Evolutionary conservation across 2,329 filamentous ascomycete species (phyloP).

Genomic region (Fusarium denticulatum): DNA sequence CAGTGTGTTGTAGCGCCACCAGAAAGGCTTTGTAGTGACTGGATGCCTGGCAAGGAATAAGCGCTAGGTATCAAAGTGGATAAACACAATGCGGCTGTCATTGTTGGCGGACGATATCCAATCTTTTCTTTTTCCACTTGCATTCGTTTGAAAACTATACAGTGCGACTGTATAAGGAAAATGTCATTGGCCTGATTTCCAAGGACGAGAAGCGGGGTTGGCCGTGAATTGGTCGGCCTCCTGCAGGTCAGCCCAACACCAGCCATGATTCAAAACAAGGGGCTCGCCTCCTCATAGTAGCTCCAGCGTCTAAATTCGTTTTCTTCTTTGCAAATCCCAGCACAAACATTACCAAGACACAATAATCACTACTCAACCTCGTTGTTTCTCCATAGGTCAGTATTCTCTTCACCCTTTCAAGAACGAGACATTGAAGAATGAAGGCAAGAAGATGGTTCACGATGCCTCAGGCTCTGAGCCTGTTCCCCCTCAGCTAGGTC

Average conservation of each 20-base stretch:
- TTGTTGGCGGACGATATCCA: fast-evolving
- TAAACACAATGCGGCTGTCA: fast-evolving
- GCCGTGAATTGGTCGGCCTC: not conserved
- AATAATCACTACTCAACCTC: fast-evolving
- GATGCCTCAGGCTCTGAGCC: fast-evolving
- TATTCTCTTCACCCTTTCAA: fast-evolving
- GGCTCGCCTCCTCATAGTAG: not conserved
- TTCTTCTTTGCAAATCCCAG: fast-evolving
- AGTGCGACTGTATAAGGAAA: fast-evolving
- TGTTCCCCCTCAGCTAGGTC: fast-evolving
- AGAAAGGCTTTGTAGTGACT: not conserved
- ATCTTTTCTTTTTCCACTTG: not conserved
- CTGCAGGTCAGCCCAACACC: not conserved
- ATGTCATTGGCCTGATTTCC: fast-evolving
- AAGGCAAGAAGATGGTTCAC: not conserved
- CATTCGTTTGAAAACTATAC: fast-evolving
- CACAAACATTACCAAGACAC: fast-evolving
- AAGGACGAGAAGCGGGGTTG: not conserved
- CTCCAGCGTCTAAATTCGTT: fast-evolving
- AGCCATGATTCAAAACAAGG: not conserved
- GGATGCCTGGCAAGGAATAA: fast-evolving
- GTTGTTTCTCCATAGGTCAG: fast-evolving
- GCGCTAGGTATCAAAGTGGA: fast-evolving
- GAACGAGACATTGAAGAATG: fast-evolving
- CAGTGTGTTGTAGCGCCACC: no score